Base-by-base conservation (phyloP, 225 moss, liverwort and hornwort species). In the Rhytidiadelphus loreus region DNA sequence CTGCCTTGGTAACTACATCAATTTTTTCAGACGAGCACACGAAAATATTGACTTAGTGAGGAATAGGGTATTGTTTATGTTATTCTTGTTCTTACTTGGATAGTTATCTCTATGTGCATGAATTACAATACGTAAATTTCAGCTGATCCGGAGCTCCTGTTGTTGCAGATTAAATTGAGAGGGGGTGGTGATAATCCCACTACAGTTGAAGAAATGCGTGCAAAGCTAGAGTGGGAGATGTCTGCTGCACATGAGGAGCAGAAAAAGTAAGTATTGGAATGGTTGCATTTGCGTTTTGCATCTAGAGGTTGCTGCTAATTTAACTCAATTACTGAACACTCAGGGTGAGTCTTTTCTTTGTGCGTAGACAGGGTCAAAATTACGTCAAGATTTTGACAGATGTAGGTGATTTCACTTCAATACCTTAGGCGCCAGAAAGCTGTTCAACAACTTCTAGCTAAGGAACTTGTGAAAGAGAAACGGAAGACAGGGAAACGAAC, bases 231-330 rank as follows among this genome's bases (percentile, higher is more conserved):
- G 82, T 77, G 90, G 66, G 93, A 96, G 84, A 76, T 94, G 86
- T 89, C 90, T 82, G 89, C 93, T 71, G 85, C 87, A 73, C 90
- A 92, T 83, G 92, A 93, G 41, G 93, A 94, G 80, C 95, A 92
- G 85, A 93, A 88, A 80, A 95, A 96, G 97, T 96, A 82, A 79
- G 61, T 44, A 39, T n/a, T 72, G 64, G 60, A 83, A 88, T 46
- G 76, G 59, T 63, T 55, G 21, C 86, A 52, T 44, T 83, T 80
- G 56, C 62, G 71, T 69, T 75, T 41, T 83, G 70, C 48, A 71
- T 83, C 46, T 77, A n/a, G 37, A 69, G 46, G 44, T 41, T 52
- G 68, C 74, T 90, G 85, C 88, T 86, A 70, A 44, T 48, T 77
- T 18, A 44, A 70, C 19, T 85, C 69, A 35, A 60, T n/a, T 23